Conservation (phyloP, 495 filamentous ascomycete species). For the Aspergillus egyptiacus region DNA sequence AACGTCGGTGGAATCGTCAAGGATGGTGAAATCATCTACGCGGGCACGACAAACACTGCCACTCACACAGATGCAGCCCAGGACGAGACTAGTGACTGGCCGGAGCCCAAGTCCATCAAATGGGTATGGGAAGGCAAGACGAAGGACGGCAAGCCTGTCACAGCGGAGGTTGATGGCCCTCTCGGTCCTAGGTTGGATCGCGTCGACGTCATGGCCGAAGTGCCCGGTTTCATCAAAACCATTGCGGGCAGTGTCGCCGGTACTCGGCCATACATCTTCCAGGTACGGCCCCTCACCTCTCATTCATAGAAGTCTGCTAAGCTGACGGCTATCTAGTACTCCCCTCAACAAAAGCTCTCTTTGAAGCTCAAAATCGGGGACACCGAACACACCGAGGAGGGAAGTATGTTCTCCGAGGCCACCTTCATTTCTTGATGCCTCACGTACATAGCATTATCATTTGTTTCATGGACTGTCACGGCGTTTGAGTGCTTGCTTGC, state of each 20-base stretch:
- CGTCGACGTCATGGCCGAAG: conserved; percentile 93
- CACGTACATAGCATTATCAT: conserved; percentile 35
- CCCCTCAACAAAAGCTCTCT: conserved; percentile 54
- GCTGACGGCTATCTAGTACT: conserved; percentile 47
- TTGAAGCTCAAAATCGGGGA: conserved; percentile 81
- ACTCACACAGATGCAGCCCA: conserved; percentile 61
- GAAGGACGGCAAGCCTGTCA: conserved; percentile 65
- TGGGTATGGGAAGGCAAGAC: conserved; percentile 75
- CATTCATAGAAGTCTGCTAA: conserved; percentile 1
- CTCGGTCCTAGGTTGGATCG: conserved; percentile 72
- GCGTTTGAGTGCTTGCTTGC: conserved; percentile 18
- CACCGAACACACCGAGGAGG: conserved; percentile 68
- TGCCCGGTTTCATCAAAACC: conserved; percentile 89
- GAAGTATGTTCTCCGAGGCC: conserved; percentile 72
- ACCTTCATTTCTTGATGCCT: conserved; percentile 73
- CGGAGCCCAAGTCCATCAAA: conserved; percentile 68
- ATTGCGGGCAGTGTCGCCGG: conserved; percentile 82
- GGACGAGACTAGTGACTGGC: conserved; percentile 82
- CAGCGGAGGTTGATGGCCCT: conserved; percentile 60
- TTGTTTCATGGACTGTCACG: conserved; percentile 10
- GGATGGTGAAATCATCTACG: conserved; percentile 73
- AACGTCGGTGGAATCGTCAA: conserved; percentile 76
- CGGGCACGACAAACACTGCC: conserved; percentile 54
- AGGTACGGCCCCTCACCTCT: too few species aligned
- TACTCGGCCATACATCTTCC: conserved; percentile 95